These are phyloP conservation scores for Phyllostachys edulis DNA, from an alignment of 176 grass and related monocot species.

Conservation along the genomic window DNA sequence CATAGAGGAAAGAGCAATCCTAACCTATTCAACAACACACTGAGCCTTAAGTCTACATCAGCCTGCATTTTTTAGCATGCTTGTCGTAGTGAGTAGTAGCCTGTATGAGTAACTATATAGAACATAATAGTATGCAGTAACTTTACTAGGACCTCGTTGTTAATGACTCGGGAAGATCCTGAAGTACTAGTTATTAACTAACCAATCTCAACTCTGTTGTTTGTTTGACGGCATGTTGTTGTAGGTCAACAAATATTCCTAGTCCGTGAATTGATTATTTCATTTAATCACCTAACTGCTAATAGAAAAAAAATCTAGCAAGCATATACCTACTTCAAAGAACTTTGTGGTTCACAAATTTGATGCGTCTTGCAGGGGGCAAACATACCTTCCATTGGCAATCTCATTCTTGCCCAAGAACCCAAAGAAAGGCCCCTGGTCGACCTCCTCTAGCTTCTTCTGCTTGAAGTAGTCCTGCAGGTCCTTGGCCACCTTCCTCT, in stretches of 20 bases:
- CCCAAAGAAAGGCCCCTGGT: conserved; percentile 85
- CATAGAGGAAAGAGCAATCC: background rate
- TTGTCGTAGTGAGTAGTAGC: background rate
- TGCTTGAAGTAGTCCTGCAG: conserved; percentile 98
- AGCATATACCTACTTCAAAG: background rate
- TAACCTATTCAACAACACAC: background rate
- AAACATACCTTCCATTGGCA: conserved; percentile 83
- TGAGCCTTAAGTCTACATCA: background rate
- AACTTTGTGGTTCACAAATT: background rate
- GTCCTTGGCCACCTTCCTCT: conserved; percentile 97
- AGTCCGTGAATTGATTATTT: background rate
- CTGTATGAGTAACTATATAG: background rate
- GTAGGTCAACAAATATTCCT: background rate
- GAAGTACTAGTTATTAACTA: background rate
- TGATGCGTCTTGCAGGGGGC: conserved; percentile 14
- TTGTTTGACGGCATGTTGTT: background rate
- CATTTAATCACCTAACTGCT: conserved; percentile 4
- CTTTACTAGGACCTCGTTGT: background rate
- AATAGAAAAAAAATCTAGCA: background rate
- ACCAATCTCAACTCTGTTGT: background rate
- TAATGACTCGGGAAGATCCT: background rate
- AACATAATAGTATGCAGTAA: conserved; percentile 2
- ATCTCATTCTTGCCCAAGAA: conserved; percentile 89
- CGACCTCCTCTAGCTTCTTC: conserved; percentile 86
- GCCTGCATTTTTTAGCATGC: conserved; percentile 15